Evolutionary conservation across 805 yeast species (phyloP).

Genomic region (Saturnispora galanensis): DNA sequence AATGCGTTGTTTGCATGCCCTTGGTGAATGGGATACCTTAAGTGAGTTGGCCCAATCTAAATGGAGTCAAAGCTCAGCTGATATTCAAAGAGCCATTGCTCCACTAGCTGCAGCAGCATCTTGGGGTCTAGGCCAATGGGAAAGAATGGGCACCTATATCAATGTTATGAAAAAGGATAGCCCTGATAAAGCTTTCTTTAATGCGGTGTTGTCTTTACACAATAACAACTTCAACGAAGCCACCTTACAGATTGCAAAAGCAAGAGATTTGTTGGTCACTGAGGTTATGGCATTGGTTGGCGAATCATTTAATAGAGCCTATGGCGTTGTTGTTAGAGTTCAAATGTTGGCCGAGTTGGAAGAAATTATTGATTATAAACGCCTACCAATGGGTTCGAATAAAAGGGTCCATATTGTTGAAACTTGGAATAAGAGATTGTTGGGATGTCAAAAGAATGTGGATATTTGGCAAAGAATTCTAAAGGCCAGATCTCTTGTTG

Average conservation of each 20-base stretch:
- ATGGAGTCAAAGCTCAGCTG: conserved; percentile 70
- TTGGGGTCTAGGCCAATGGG: conserved; percentile 98
- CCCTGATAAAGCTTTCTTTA: conserved; percentile 91
- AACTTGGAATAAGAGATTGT: conserved; percentile 87
- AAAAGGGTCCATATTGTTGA: conserved; percentile 69
- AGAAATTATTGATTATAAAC: conserved; percentile 84
- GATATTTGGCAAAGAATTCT: conserved; percentile 98
- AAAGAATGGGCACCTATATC: conserved; percentile 84
- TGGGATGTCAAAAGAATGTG: conserved; percentile 93
- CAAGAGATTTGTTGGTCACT: conserved; percentile 82
- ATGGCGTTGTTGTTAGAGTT: conserved; percentile 91
- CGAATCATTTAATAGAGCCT: conserved; percentile 94
- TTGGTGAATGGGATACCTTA: conserved; percentile 97
- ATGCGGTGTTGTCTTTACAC: conserved; percentile 80
- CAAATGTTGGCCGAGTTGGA: conserved; percentile 96
- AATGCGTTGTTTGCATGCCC: conserved; percentile 93
- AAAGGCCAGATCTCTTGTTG: conserved; percentile 85
- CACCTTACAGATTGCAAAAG: conserved; percentile 62
- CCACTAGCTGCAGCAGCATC: conserved; percentile 98
- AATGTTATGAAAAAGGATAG: conserved; percentile 84
- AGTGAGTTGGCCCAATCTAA: conserved; percentile 77
- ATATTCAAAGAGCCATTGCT: conserved; percentile 74
- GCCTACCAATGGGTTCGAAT: conserved; percentile 74
- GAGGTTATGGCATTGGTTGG: conserved; percentile 91
- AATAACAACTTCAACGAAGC: conserved; percentile 81